Base-by-base conservation (phyloP, 768 basidiomycete genomes). In the Asterophora parasitica region DNA sequence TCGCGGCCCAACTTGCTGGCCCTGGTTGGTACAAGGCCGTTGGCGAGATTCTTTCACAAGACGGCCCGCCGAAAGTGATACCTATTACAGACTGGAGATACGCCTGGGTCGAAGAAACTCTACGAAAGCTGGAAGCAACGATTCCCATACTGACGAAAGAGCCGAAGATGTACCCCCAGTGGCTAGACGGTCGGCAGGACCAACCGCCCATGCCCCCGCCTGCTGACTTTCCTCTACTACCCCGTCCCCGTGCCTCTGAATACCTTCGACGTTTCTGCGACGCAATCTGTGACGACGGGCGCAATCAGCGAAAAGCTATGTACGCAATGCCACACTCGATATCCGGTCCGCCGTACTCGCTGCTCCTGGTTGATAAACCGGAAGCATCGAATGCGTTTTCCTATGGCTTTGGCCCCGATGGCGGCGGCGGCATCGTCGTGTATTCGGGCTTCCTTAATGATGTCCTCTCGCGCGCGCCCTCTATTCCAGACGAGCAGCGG, bases 381-480 rank as follows among this genome's bases (percentile, higher is more conserved):
- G 85, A 89, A 50, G 73, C 82, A 2, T 76, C 81, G 7, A 99
- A 97, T 59, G 95, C 96, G 1, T 96, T 99, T 64, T 90, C 88
- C 1, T 97, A 94, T 61, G 95, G 95, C 1, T 98, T 97, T 55
- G 92, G 92, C 10, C 86, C 90, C 2, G 82, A 92, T 58, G 88
- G 90, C 31, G 90, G 85, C 0, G 93, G 92, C 49, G 95, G 96
- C 5, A 79, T 99, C 49, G 94, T 98, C 46, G 82, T 99, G 7
- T 97, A 91, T 65, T 90, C 89, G 10, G 95, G 95, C 4, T 91
- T 97, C 69, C 62, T 98, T 41, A 89, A 97, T 60, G 83, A 92
- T 46, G 84, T 97, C 43, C 72, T 96, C 28, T 61, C 78, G 33
- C 76, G 74, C 53, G 62, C 65, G 27, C 67, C 76, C 4, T 54